Conservation (phyloP, 306 rosid species). For the Acacia crassicarpa region DNA sequence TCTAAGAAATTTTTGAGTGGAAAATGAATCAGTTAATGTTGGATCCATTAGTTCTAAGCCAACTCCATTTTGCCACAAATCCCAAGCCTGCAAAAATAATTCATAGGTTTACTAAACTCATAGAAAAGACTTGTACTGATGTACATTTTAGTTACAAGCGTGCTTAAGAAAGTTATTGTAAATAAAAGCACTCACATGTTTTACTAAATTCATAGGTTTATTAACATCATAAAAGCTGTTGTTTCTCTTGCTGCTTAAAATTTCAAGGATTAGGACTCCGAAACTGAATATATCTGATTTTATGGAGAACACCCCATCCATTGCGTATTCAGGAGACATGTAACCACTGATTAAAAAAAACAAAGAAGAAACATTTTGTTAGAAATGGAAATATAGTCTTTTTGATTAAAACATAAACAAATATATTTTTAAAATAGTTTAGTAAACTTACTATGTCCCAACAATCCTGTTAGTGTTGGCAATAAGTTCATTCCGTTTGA, state of each 20-base stretch:
- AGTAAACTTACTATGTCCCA: conserved; percentile 31
- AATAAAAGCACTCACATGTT: conserved; percentile 28
- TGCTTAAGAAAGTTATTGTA: not conserved
- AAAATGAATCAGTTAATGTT: not conserved
- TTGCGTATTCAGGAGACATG: conserved; percentile 21
- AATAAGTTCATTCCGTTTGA: not conserved
- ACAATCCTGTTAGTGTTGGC: conserved; percentile 30
- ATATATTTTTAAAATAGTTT: not conserved
- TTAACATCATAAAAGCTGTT: conserved; percentile 15
- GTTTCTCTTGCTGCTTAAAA: conserved; percentile 34
- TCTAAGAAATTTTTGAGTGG: conserved; percentile 21
- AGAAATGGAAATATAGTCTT: not conserved
- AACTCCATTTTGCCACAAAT: not conserved
- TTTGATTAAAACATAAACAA: not conserved
- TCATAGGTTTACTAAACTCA: too few species aligned
- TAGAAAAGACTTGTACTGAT: not conserved
- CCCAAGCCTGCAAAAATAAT: not conserved
- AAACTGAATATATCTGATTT: conserved; percentile 36
- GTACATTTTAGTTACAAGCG: not conserved
- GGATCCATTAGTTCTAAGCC: not conserved
- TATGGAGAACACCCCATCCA: conserved; percentile 31
- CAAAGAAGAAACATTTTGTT: not conserved
- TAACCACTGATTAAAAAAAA: not conserved
- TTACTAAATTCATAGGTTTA: conserved; percentile 24
- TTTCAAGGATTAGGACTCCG: conserved; percentile 35